Evolutionary conservation across 192 early-diverging fungal genomes (phyloP).

Genomic region (Coemansia reversa): DNA sequence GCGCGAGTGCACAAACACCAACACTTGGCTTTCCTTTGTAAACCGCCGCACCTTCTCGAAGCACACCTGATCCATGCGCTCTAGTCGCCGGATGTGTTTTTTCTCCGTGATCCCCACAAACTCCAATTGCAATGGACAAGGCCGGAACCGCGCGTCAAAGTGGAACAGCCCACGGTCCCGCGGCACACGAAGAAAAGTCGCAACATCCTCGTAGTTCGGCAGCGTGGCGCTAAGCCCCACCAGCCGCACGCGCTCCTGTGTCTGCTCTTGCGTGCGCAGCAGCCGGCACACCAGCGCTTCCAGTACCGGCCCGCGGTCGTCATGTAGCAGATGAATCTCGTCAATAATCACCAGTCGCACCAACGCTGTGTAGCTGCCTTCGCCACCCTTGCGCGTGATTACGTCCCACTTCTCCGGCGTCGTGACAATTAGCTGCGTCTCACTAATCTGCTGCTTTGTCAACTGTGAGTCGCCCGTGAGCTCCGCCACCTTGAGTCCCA

Average conservation of each 20-base stretch:
- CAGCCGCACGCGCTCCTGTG: conserved; percentile 83
- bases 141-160: conserved; percentile 91
- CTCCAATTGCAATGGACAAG: conserved; percentile 93
- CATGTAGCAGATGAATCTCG: conserved; percentile 96
- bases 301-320: conserved; percentile 94
- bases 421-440: conserved; percentile 96
- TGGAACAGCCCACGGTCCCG: conserved; percentile 80
- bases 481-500: conserved; percentile 90
- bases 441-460: conserved; percentile 94
- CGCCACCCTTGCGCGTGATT: conserved; percentile 94
- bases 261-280: conserved; percentile 83
- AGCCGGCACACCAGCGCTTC: conserved; percentile 90
- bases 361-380: conserved; percentile 83
- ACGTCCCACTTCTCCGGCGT: conserved; percentile 99
- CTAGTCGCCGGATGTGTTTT: conserved; percentile 88
- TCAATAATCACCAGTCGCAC: conserved; percentile 93
- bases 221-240: conserved; percentile 93
- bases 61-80: conserved; percentile 95
- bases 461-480: conserved; percentile 95
- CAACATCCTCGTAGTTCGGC: conserved; percentile 96
- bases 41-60: conserved; percentile 95
- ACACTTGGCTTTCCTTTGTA: conserved; percentile 78
- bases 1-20: conserved; percentile 96
- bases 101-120: conserved; percentile 98
- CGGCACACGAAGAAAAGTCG: conserved; percentile 87